Percentiles rank a stretch among this genome's conserved stretches.
These are phyloP conservation scores for Hortiboletus campestris DNA, from an alignment of 768 basidiomycete species.

Conservation along the genomic window DNA sequence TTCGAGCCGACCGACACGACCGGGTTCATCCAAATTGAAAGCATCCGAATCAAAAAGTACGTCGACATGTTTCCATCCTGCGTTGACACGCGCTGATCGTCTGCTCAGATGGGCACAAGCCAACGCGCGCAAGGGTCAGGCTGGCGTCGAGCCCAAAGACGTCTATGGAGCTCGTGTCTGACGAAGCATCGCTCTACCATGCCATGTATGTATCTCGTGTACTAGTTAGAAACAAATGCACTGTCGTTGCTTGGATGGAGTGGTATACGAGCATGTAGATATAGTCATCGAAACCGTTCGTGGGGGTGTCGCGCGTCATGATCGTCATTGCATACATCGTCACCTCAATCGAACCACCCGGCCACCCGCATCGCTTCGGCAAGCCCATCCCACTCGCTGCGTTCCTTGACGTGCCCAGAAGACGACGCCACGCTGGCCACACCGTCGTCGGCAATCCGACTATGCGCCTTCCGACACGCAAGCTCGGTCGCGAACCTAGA, in stretches of 20 bases:
- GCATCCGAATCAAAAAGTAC: conserved; percentile 96
- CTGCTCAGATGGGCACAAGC: conserved; percentile 76
- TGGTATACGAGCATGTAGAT: background rate
- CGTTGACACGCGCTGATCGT: background rate
- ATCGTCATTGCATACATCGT: background rate
- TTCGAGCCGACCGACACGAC: conserved; percentile 95
- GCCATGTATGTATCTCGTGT: background rate
- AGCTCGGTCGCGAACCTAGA: conserved; percentile 81
- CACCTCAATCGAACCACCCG: conserved; percentile 65
- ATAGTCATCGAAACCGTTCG: background rate
- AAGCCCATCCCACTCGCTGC: conserved; percentile 62
- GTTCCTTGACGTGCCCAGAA: conserved; percentile 30
- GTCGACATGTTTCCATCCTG: conserved; percentile 19
- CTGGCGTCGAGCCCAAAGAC: conserved; percentile 71
- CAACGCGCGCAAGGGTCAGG: conserved; percentile 81
- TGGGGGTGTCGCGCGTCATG: conserved; percentile 9
- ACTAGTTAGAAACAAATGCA: background rate
- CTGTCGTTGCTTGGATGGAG: background rate
- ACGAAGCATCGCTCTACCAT: background rate
- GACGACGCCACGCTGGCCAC: conserved; percentile 9
- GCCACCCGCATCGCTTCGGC: conserved; percentile 71
- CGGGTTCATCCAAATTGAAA: conserved; percentile 97
- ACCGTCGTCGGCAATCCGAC: background rate
- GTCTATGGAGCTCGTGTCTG: conserved; percentile 70
- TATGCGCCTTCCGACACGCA: conserved; percentile 64